Conservation (phyloP, 306 rosid genomes). For the Fagus crenata region DNA sequence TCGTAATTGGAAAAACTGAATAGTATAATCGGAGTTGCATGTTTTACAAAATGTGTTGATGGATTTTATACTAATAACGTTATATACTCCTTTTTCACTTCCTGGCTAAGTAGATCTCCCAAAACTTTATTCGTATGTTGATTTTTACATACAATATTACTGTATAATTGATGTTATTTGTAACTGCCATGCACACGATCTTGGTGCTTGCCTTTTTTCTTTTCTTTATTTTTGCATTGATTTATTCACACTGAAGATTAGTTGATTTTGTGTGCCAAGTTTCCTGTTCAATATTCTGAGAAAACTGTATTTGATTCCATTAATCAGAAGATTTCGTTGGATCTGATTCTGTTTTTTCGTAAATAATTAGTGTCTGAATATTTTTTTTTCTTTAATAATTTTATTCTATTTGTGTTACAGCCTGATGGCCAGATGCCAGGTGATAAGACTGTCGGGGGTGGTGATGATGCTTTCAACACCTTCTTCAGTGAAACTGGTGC, state of each 20-base stretch:
- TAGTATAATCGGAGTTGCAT: too few relatives aligned
- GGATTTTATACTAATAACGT: too few relatives aligned
- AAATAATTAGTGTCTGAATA: background rate
- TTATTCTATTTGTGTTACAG: constrained; percentile 31
- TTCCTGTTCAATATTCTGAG: background rate
- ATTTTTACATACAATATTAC: too few relatives aligned
- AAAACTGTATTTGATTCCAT: background rate
- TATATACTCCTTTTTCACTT: too few relatives aligned
- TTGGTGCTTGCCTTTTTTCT: too few relatives aligned
- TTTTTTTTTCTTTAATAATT: background rate
- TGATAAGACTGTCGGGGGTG: constrained; percentile 68
- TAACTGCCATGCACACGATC: too few relatives aligned
- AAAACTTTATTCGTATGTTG: background rate
- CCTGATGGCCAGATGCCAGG: constrained; percentile 87
- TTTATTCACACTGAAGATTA: too few relatives aligned
- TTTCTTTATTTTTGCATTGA: too few relatives aligned
- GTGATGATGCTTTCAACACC: constrained; percentile 86
- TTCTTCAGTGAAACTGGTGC: constrained; percentile 86
- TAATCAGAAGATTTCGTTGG: background rate
- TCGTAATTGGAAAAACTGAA: too few relatives aligned
- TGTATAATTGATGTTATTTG: too few relatives aligned
- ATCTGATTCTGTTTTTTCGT: background rate
- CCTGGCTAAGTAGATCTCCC: background rate
- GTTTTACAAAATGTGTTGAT: too few relatives aligned
- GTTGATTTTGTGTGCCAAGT: too few relatives aligned